Base-by-base conservation (phyloP, 1,284 basidiomycete species). In the Moesziomyces antarcticus region DNA sequence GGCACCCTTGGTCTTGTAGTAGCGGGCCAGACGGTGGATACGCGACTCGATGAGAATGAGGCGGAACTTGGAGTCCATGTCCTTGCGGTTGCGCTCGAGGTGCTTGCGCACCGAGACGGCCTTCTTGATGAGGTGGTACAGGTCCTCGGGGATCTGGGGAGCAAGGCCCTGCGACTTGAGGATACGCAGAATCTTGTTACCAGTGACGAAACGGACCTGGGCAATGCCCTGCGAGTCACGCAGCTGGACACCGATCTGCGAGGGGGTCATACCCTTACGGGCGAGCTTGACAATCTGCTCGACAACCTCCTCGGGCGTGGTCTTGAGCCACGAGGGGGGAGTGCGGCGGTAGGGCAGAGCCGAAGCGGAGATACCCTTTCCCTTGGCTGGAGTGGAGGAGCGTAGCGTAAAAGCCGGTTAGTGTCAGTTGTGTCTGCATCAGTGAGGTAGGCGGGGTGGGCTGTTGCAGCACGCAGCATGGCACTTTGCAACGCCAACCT, bases 41-140 rank as follows among this genome's bases (percentile, higher is more conserved):
- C 96, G 90, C 82, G 94, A 97, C 90, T 99, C 96, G 88, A 98
- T 96, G 82, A 97, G 88, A 88, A 96, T 95, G 84, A 96, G 85
- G 74, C 85, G 86, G 87, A 97, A 98, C 88, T 97, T 97, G 87
- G 93, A 94, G 85, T 88, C 94, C 71, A 75, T 73, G 66, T 75
- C 96, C 87, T 95, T 97, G 85, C 96, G 91, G 93, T 97, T 98
- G 83, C 90, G 89, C 88, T 97, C 94, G 82, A 99, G 90, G 88
- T 98, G 96, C 90, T 98, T 98, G 87, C 96, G 94, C 85, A 99
- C 93, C 80, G 93, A 89, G 85, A 98, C 95, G 85, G 96, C 96
- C 91, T 98, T 98, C 91, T 98, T 98, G 90, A 98, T 92, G 86
- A 97, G 91, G 90, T 94, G 92, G 92, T 94, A 97, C 71, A 98